Conservation (phyloP, 1,284 basidiomycete genomes). For the Gomphus bonarii region DNA sequence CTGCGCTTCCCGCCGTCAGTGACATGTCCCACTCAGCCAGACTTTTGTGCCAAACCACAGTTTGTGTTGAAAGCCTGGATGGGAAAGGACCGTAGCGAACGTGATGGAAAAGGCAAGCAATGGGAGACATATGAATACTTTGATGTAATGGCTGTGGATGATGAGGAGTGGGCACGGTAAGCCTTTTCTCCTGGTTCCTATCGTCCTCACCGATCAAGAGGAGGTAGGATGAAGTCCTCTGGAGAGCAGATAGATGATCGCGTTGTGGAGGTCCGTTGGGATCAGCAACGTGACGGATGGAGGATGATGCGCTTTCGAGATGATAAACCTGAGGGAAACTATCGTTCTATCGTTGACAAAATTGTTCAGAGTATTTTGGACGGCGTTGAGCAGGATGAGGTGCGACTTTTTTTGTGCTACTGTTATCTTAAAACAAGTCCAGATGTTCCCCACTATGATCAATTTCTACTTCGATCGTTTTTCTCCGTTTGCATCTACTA, state of each 20-base stretch:
- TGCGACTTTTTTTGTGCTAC: constrained; percentile 27
- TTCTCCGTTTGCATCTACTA: background rate
- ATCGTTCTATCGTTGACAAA: constrained; percentile 69
- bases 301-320: constrained; percentile 85
- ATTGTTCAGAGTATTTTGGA: constrained; percentile 84
- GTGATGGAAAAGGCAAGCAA: constrained; percentile 25
- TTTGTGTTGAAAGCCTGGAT: constrained; percentile 78
- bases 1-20: constrained; percentile 77
- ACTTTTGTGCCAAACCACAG: constrained; percentile 77
- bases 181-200: constrained; percentile 21
- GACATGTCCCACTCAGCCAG: constrained; percentile 49
- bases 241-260: constrained; percentile 89
- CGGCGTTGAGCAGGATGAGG: constrained; percentile 79
- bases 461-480: constrained; percentile 7
- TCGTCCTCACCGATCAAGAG: background rate
- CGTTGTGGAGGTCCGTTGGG: constrained; percentile 92
- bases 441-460: too few species aligned
- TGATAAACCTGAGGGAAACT: constrained; percentile 88
- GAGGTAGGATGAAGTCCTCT: constrained; percentile 66
- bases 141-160: constrained; percentile 79
- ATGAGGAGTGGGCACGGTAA: constrained; percentile 89
- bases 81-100: constrained; percentile 44
- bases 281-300: constrained; percentile 56
- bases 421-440: background rate
- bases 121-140: constrained; percentile 61